These are phyloP conservation scores for Elsinoe australis DNA, from an alignment of 2,329 filamentous ascomycete genomes.

Conservation along the genomic window DNA sequence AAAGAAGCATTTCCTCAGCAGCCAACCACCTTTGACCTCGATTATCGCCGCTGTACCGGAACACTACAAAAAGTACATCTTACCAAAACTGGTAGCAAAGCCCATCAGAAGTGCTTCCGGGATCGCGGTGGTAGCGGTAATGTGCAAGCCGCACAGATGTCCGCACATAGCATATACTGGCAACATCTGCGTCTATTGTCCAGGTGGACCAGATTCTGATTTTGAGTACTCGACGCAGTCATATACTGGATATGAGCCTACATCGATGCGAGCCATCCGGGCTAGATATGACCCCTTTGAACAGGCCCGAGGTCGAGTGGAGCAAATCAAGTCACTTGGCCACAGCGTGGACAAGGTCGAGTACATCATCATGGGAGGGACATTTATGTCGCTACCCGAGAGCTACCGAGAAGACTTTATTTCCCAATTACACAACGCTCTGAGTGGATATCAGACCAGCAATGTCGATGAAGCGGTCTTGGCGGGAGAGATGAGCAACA, in stretches of 20 bases:
- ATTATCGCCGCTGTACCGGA: conserved; percentile 99
- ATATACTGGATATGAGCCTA: conserved; percentile 97
- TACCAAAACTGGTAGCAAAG: conserved; percentile 93
- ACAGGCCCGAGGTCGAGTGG: conserved; percentile 88
- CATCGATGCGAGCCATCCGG: conserved; percentile 95
- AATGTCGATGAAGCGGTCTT: conserved; percentile 93
- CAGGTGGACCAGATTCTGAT: conserved; percentile 92
- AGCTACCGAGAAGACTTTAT: conserved; percentile 91
- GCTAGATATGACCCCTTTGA: conserved; percentile 97
- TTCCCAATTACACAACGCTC: conserved; percentile 88
- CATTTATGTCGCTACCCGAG: conserved; percentile 92
- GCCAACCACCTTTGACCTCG: conserved; percentile 83
- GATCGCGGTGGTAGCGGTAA: conserved; percentile 96
- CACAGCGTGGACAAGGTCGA: conserved; percentile 99
- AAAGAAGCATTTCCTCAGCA: conserved; percentile 85
- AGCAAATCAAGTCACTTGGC: conserved; percentile 90
- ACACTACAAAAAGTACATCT: conserved; percentile 98
- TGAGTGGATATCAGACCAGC: conserved; percentile 89
- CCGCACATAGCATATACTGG: conserved; percentile 97
- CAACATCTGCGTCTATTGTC: conserved; percentile 98
- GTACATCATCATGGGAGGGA: conserved; percentile 99
- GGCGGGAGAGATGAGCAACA: conserved; percentile 90
- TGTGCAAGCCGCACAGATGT: conserved; percentile 98
- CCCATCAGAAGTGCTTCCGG: conserved; percentile 92
- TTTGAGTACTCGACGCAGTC: conserved; percentile 99